phyloP scores from a whole-genome alignment of 768 basidiomycete species.

The Terana coerulea region DNA sequence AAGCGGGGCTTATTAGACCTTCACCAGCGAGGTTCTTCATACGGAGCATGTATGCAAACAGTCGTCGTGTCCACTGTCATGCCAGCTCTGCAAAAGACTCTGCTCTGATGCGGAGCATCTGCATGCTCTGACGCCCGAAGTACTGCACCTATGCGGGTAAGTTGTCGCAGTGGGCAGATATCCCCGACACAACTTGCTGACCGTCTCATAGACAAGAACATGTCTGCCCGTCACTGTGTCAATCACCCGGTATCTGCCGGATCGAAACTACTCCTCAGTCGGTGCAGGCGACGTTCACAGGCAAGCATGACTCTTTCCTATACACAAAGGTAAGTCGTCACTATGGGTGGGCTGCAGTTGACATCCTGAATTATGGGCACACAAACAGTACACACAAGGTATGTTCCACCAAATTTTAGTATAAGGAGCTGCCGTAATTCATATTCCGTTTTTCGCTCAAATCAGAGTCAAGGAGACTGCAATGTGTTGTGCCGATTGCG shows the following conservation, averaged over 20 bases:
- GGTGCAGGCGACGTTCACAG: constrained; percentile 59
- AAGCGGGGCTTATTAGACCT: too few relatives aligned
- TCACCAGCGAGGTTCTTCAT: constrained; percentile 44
- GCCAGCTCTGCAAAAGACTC: constrained; percentile 52
- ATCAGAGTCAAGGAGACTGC: constrained; percentile 48
- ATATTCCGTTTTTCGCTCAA: too few relatives aligned
- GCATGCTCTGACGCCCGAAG: constrained; percentile 39
- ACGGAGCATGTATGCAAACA: constrained; percentile 46
- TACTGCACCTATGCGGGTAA: constrained; percentile 57
- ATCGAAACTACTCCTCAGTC: constrained; percentile 57
- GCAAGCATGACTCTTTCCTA: constrained; percentile 55
- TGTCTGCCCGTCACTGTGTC: constrained; percentile 40
- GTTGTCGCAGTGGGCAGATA: too few relatives aligned
- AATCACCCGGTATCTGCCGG: constrained; percentile 49
- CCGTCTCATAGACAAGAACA: constrained; percentile 51
- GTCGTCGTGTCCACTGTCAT: constrained; percentile 48
- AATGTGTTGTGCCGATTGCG: constrained; percentile 44
- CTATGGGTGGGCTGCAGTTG: too few relatives aligned
- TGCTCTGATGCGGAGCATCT: constrained; percentile 48
- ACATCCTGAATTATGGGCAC: too few relatives aligned
- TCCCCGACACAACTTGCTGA: too few relatives aligned
- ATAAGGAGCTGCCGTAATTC: too few relatives aligned
- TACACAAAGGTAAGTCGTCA: constrained; percentile 60
- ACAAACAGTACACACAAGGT: constrained; percentile 52
- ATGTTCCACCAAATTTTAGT: too few relatives aligned